Evolutionary conservation across 2,329 filamentous ascomycete species (phyloP), one percentile per base, ranked within the genome.

Genomic region (Achaetomium macrosporum): DNA sequence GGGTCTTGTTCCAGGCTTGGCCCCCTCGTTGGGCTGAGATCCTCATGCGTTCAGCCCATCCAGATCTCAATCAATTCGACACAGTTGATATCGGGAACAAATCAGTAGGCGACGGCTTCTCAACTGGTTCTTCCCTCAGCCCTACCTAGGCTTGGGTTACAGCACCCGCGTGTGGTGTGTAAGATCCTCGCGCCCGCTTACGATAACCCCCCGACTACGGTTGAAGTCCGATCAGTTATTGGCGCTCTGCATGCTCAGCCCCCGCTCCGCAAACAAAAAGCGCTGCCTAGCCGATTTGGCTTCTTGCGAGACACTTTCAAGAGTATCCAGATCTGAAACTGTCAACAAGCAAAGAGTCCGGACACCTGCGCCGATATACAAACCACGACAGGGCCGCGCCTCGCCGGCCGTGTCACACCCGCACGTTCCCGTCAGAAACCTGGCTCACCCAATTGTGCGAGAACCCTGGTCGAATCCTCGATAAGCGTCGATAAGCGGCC

Each of bases 251-350:
- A 56, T 46, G 41, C 53, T 55, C 49, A 55, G 47, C 57, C 56
- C 56, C 51, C 35, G 15, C 43, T 42, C 49, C 47, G 45, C 41
- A 50, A 57, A 54, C 51, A 61, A 60, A 61, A 58, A 43, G 45
- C 42, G 46, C 50, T 50, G 47, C 57, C 55, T 59, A 42, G 50
- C 52, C 51, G 20, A 43, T 54, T 55, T 39, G 35, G 5, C 13
- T 13, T 37, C 7, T 16, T 37, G 2, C 13, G 8, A n/a, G 15
- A n/a, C 15, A n/a, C 15, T 16, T 37, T 37, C 8, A 13, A 15
- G n/a, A 5, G 8, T 13, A 37, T 8, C 15, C 35, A 37, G 15
- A 40, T 31, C 5, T 10, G 30, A 25, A n/a, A 51, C 41, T 20
- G 37, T 35, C 42, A 17, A 49, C 40, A 33, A 5, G 10, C 41